Conservation (phyloP, 768 basidiomycete species). For the Tylopilus felleus region DNA sequence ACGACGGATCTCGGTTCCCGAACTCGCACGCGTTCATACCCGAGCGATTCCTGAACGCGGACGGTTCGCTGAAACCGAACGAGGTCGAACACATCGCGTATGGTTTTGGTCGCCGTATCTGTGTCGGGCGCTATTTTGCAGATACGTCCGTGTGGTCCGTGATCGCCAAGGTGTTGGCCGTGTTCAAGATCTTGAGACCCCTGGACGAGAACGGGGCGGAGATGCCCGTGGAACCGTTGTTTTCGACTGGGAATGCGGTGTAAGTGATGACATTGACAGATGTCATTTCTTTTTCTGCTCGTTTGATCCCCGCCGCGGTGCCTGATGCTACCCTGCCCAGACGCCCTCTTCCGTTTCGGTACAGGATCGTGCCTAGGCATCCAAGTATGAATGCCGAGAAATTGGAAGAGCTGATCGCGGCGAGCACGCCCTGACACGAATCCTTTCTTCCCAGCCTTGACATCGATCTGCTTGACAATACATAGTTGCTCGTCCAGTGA, state of each 20-base stretch:
- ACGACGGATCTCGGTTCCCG: constrained; percentile 30
- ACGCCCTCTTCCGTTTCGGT: not conserved
- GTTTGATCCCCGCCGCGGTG: too few relatives aligned
- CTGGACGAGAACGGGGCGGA: constrained; percentile 11
- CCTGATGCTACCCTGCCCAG: too few relatives aligned
- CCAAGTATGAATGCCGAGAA: not conserved
- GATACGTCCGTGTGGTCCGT: constrained; percentile 13
- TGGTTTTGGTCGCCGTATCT: constrained; percentile 26
- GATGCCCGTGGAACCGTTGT: constrained; percentile 1
- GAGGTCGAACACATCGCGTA: constrained; percentile 8
- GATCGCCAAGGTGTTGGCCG: constrained; percentile 8
- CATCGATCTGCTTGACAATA: too few relatives aligned
- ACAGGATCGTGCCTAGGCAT: constrained; percentile 1
- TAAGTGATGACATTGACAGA: not conserved
- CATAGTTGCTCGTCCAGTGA: too few relatives aligned
- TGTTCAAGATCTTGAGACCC: constrained; percentile 9
- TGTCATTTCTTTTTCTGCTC: too few relatives aligned
- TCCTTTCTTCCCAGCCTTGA: not conserved
- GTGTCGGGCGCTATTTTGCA: constrained; percentile 21
- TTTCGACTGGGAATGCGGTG: not conserved
- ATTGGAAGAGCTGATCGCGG: constrained; percentile 2
- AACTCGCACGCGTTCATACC: constrained; percentile 35
- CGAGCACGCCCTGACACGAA: not conserved
- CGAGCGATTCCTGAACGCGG: constrained; percentile 35
- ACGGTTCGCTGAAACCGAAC: constrained; percentile 13